phyloP scores from a whole-genome alignment of 495 filamentous ascomycete species.

The Penicillium ochrochloron region DNA sequence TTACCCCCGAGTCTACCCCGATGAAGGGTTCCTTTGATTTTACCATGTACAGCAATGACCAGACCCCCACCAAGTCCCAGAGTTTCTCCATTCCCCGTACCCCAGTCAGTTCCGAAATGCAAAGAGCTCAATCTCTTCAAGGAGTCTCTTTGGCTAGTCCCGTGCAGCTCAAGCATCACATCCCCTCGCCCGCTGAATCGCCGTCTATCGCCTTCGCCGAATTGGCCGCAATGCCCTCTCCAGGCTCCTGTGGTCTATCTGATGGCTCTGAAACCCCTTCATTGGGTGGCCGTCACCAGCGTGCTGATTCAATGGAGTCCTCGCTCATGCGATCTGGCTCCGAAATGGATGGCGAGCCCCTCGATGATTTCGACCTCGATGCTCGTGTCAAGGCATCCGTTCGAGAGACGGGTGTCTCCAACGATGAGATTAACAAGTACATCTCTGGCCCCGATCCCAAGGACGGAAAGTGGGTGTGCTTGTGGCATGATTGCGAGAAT shows the following conservation, averaged over 20 bases:
- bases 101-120: slow-evolving; percentile 47
- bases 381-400: slow-evolving; percentile 55
- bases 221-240: slow-evolving; percentile 49
- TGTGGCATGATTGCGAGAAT: slow-evolving; percentile 71
- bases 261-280: slow-evolving; percentile 37
- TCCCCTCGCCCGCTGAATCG: slow-evolving; percentile 58
- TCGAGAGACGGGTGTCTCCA: slow-evolving; percentile 77
- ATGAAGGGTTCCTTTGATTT: slow-evolving; percentile 48
- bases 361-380: slow-evolving; percentile 53
- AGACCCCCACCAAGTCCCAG: slow-evolving; percentile 41
- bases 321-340: slow-evolving; percentile 39
- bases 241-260: slow-evolving; percentile 31
- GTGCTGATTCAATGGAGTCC: slow-evolving; percentile 20
- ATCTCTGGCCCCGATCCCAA: slow-evolving; percentile 78
- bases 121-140: slow-evolving; percentile 53
- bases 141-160: slow-evolving; percentile 42
- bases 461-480: slow-evolving; percentile 82
- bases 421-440: slow-evolving; percentile 83
- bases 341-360: slow-evolving; percentile 44
- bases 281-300: slow-evolving; percentile 20
- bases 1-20: slow-evolving; percentile 56
- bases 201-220: slow-evolving; percentile 52
- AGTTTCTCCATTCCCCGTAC: slow-evolving; percentile 42
- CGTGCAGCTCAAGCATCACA: slow-evolving; percentile 41
- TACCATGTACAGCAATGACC: slow-evolving; percentile 41